Evolutionary conservation across 805 yeast genomes (phyloP), one percentile per base, ranked within the genome.

Genomic region (Candida chauliodis): DNA sequence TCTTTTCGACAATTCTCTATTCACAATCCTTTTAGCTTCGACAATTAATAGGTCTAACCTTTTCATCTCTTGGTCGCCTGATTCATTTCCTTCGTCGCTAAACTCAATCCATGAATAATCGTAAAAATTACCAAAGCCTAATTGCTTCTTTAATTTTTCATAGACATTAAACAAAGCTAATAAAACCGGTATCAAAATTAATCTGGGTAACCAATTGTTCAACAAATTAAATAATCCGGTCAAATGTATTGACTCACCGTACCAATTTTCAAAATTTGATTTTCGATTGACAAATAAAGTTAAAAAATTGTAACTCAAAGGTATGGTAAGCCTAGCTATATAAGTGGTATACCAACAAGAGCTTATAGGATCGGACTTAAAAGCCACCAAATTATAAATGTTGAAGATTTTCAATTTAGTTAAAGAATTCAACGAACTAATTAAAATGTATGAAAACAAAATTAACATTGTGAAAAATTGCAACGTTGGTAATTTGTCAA

Each of bases 321-420:
- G 95, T 9, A 87, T 80, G 0, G 95, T 84, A 54, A 87, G 65
- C 45, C 95, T 78, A 36, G 90, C 83, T 14, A 86, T 79, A 50
- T 87, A 86, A 50, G 84, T 82, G 15, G 89, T 78, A 56, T 84
- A 87, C 54, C 86, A 87, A 23, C 86, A 71, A 16, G 84, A 73
- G 11, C 87, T 79, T 0, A 85, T 83, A 0, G 86, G 82, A 53
- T 83, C 91, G 0, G 91, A 81, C 37, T 79, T 73, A 45, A 72
- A 73, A 14, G 81, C 78, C 10, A 84, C 88, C 41, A 87, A 69
- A 44, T 84, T 89, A 55, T 85, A 87, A 56, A 83, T 71, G 53
- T 83, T 81, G 68, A 87, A 87, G 5, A 87, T 63, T 43, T 80
- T 78, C 42, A 86, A 70, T 33, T 76, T 72, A 3, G 90, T 75